Percentiles rank a stretch among this genome's conserved stretches.
Conservation (phyloP, 495 filamentous ascomycete genomes). For the Aspergillus coremiiformis region DNA sequence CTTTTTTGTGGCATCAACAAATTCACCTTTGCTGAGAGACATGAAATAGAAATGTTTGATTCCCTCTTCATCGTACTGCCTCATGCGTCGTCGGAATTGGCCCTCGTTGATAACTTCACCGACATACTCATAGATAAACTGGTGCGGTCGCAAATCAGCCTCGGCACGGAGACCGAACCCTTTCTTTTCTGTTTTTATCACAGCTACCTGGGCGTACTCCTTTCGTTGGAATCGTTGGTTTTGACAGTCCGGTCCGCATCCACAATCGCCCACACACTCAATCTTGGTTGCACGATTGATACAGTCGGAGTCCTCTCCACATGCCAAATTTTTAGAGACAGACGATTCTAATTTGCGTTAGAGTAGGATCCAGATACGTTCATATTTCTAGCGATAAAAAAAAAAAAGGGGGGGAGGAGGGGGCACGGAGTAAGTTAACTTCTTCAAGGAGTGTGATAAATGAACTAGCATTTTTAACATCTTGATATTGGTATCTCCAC, state of each 20-base stretch:
- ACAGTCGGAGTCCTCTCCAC: conserved; percentile 94
- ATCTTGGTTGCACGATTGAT: conserved; percentile 98
- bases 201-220: conserved; percentile 83
- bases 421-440: too few species aligned
- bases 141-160: conserved; percentile 62
- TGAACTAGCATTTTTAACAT: neutral
- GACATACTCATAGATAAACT: conserved; percentile 97
- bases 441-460: too few species aligned
- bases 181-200: conserved; percentile 97
- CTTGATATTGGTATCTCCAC: neutral
- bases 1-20: conserved; percentile 95
- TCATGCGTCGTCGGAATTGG: conserved; percentile 78
- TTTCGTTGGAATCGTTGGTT: conserved; percentile 92
- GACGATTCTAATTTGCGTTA: conserved; percentile 49
- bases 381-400: neutral
- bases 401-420: too few species aligned
- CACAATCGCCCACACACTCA: conserved; percentile 81
- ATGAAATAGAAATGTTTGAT: conserved; percentile 99
- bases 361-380: conserved; percentile 1
- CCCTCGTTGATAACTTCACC: conserved; percentile 95
- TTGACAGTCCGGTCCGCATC: conserved; percentile 79
- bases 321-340: conserved; percentile 66
- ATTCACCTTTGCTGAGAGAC: conserved; percentile 94
- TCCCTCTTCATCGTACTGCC: conserved; percentile 86
- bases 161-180: conserved; percentile 87